Evolutionary conservation across 495 filamentous ascomycete genomes (phyloP).

Genomic region (Cryomyces minteri): DNA sequence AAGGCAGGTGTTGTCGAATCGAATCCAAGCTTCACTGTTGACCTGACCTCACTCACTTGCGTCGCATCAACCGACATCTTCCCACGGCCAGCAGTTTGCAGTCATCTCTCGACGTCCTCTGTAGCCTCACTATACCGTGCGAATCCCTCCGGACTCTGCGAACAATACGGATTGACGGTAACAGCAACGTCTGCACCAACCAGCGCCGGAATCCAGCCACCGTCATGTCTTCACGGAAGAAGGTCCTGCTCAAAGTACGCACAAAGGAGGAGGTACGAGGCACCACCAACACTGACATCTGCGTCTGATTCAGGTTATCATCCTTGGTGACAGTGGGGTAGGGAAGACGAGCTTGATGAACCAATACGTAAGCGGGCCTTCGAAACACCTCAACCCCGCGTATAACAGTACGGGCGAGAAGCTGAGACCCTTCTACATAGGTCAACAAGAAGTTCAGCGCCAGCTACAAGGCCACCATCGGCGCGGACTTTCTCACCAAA

Average conservation of each 20-base stretch:
- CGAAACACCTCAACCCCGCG: constrained; percentile 1
- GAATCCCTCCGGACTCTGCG: too few relatives aligned
- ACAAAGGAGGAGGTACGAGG: neutral
- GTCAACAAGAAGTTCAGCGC: constrained; percentile 99
- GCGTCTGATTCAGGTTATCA: constrained; percentile 58
- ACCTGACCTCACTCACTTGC: too few relatives aligned
- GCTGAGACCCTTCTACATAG: constrained; percentile 24
- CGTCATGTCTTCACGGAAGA: constrained; percentile 84
- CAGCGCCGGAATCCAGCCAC: neutral
- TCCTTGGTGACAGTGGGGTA: constrained; percentile 93
- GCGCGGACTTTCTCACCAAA: constrained; percentile 95
- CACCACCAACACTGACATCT: neutral
- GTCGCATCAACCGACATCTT: too few relatives aligned
- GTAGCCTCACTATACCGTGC: too few relatives aligned
- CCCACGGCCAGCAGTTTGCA: too few relatives aligned
- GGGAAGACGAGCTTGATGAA: constrained; percentile 99
- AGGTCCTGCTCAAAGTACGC: constrained; percentile 87
- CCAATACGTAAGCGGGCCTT: constrained; percentile 72
- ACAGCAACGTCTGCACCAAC: too few relatives aligned
- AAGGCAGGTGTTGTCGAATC: too few relatives aligned
- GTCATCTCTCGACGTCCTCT: too few relatives aligned
- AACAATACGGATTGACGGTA: too few relatives aligned
- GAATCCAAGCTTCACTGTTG: too few relatives aligned
- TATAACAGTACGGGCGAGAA: neutral
- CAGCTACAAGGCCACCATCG: constrained; percentile 98